These are phyloP conservation scores for Ogataea trehaloabstinens DNA, from an alignment of 805 yeast genomes.

Conservation along the genomic window DNA sequence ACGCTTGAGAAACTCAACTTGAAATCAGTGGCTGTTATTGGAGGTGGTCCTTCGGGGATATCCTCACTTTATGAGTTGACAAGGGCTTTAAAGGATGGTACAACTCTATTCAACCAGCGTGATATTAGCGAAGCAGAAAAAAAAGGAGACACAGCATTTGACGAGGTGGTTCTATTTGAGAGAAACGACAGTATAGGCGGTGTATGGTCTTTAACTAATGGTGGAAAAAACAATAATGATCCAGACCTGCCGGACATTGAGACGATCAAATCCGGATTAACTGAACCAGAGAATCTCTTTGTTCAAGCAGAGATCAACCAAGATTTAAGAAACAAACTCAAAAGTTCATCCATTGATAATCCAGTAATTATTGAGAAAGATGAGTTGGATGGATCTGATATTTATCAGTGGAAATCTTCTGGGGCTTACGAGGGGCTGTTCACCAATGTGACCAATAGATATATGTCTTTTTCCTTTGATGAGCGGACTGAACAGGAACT, in stretches of 20 bases:
- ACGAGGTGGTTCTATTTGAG: slow-evolving; percentile 36
- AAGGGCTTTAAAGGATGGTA: slow-evolving; percentile 28
- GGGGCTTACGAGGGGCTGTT: slow-evolving; percentile 66
- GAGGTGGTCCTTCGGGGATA: slow-evolving; percentile 11
- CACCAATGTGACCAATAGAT: slow-evolving; percentile 60
- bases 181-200: slow-evolving; percentile 38
- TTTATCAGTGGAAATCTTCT: slow-evolving; percentile 36
- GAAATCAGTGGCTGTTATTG: slow-evolving; percentile 8
- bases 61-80: slow-evolving; percentile 14
- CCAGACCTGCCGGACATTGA: slow-evolving; percentile 18
- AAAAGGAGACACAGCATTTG: slow-evolving; percentile 27
- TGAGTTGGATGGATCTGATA: slow-evolving; percentile 9
- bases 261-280: not conserved
- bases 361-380: slow-evolving; percentile 29
- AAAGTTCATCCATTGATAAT: slow-evolving; percentile 6
- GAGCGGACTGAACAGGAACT: slow-evolving; percentile 19
- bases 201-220: slow-evolving; percentile 29
- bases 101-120: not conserved
- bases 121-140: not conserved
- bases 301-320: not conserved
- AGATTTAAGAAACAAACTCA: not conserved
- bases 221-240: slow-evolving; percentile 13
- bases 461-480: slow-evolving; percentile 63
- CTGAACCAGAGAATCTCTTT: not conserved
- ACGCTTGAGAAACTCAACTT: not conserved